Percentiles rank a stretch among this genome's conserved stretches.
These are phyloP conservation scores for Microsporum audouinii DNA, from an alignment of 2,329 filamentous ascomycete genomes.

Conservation along the genomic window DNA sequence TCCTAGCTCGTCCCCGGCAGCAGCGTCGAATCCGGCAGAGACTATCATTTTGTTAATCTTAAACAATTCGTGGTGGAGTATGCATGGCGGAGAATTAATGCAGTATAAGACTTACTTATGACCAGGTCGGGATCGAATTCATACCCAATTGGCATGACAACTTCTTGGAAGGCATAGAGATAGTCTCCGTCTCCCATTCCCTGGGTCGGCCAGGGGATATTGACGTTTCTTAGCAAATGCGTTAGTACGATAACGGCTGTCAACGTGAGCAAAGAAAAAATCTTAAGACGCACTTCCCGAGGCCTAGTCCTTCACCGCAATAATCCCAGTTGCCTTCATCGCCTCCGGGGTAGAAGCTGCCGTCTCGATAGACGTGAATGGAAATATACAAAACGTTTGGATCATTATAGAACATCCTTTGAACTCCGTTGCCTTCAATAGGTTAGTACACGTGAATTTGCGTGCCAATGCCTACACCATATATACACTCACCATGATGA, in stretches of 20 bases:
- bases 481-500: conserved; percentile 44
- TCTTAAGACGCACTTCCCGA: conserved; percentile 39
- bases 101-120: conserved; percentile 42
- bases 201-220: conserved; percentile 56
- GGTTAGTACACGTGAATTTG: conserved; percentile 11
- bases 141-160: conserved; percentile 89
- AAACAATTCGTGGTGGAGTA: not conserved
- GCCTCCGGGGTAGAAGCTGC: conserved; percentile 67
- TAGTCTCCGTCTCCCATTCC: conserved; percentile 95
- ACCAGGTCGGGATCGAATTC: conserved; percentile 93
- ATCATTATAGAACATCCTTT: conserved; percentile 91
- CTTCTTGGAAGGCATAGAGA: conserved; percentile 86
- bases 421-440: conserved; percentile 70
- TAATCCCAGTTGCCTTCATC: conserved; percentile 49
- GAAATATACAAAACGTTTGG: conserved; percentile 95
- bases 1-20: conserved; percentile 82
- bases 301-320: conserved; percentile 46
- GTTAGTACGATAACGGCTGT: conserved; percentile 13
- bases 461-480: not conserved
- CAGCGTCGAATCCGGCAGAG: conserved; percentile 91
- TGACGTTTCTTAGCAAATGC: conserved; percentile 42
- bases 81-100: not conserved
- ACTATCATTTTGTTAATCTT: conserved; percentile 37
- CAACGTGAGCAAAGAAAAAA: conserved; percentile 5
- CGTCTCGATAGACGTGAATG: conserved; percentile 75